These are phyloP conservation scores for Camellia oleifera DNA, from an alignment of 179 eudicot species.

Conservation along the genomic window DNA sequence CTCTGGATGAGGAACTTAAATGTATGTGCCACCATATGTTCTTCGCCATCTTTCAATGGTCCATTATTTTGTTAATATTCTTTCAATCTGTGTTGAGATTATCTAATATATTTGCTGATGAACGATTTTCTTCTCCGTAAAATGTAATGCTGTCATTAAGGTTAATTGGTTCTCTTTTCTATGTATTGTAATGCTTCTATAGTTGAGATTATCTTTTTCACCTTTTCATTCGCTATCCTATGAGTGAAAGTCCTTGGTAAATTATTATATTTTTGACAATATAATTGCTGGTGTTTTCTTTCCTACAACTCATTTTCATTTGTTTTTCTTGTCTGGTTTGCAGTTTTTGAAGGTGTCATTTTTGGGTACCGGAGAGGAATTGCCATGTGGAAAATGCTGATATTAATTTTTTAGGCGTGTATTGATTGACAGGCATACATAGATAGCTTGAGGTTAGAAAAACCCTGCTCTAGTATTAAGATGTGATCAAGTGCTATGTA, in stretches of 20 bases:
- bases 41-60: background rate
- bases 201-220: no score
- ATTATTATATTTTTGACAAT: background rate
- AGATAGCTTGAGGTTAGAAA: background rate
- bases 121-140: background rate
- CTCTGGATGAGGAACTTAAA: conserved; percentile 41
- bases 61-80: background rate
- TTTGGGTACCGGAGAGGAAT: background rate
- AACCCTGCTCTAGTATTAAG: background rate
- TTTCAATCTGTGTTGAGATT: background rate
- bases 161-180: background rate
- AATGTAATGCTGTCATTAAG: background rate
- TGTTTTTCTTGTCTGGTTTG: background rate
- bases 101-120: background rate
- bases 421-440: background rate
- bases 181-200: background rate
- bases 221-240: no score
- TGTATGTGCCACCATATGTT: background rate
- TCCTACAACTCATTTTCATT: background rate
- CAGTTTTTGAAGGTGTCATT: background rate
- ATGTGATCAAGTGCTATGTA: background rate
- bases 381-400: background rate
- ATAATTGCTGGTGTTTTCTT: background rate
- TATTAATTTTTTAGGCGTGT: background rate
- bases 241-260: background rate